A percentile compares a stretch with the other conserved stretches of the same genome.
Evolutionary conservation across 306 rosid genomes (phyloP).

Genomic region (Carpinus viminea): DNA sequence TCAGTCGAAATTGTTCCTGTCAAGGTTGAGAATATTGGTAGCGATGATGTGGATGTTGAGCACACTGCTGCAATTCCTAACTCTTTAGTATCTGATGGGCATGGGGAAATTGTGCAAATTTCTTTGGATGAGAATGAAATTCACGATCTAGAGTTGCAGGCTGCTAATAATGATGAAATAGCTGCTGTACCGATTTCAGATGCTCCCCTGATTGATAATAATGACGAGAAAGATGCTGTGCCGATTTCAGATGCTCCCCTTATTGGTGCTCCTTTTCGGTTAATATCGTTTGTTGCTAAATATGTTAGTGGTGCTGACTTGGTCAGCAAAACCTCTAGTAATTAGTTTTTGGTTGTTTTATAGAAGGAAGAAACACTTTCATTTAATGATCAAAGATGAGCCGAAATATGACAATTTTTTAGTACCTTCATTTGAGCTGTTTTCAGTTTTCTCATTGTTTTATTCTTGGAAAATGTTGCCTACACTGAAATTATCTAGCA

Average conservation of each 20-base stretch:
- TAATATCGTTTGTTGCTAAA: conserved; percentile 79
- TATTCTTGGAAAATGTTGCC: conserved; percentile 21
- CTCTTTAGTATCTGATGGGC: conserved; percentile 34
- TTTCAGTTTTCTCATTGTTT: conserved; percentile 7
- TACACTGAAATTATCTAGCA: not conserved
- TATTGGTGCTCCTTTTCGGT: conserved; percentile 87
- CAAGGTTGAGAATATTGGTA: conserved; percentile 32
- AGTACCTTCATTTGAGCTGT: not conserved
- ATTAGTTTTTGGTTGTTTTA: conserved; percentile 26
- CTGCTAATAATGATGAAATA: conserved; percentile 37
- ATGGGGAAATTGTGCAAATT: conserved; percentile 71
- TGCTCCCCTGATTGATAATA: conserved; percentile 64
- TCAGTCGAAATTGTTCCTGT: conserved; percentile 33
- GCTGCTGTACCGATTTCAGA: conserved; percentile 56
- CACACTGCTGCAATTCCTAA: conserved; percentile 21
- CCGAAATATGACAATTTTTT: conserved; percentile 32
- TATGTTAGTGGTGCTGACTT: conserved; percentile 92
- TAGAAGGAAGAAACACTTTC: conserved; percentile 27
- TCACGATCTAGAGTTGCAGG: conserved; percentile 37
- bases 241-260: conserved; percentile 82
- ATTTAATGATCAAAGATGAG: conserved; percentile 24
- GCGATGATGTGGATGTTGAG: conserved; percentile 26
- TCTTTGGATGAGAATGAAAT: conserved; percentile 56
- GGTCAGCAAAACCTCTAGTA: conserved; percentile 44
- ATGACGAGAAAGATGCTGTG: conserved; percentile 43